Conservation (phyloP, 441 rosid species). For the Lepidium campestre region DNA sequence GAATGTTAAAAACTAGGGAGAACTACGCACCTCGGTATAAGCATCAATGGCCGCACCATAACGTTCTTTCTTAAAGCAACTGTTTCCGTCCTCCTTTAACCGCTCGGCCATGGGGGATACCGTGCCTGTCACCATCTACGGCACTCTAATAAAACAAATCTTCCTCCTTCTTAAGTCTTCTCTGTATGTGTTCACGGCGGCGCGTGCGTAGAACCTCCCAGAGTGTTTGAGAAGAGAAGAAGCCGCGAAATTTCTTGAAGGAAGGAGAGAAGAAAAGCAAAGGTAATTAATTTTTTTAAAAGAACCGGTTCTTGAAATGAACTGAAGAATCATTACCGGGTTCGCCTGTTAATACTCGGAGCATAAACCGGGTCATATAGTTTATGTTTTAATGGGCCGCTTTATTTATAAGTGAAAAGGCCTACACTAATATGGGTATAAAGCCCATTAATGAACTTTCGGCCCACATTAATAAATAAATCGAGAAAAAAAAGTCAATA, state of each 20-base stretch:
- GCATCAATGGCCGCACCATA: constrained; percentile 97
- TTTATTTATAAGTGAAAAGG: too few relatives aligned
- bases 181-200: background rate
- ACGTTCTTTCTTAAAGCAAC: constrained; percentile 54
- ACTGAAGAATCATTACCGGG: constrained; percentile 4
- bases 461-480: too few relatives aligned
- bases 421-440: too few relatives aligned
- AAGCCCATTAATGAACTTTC: too few relatives aligned
- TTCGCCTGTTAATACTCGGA: background rate
- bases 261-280: background rate
- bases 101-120: constrained; percentile 43
- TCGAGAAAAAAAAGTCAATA: too few relatives aligned
- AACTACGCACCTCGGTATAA: constrained; percentile 64
- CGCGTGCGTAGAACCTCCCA: constrained; percentile 8
- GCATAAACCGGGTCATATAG: background rate
- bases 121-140: constrained; percentile 10
- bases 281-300: background rate
- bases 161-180: background rate
- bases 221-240: constrained; percentile 4
- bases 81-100: constrained; percentile 59
- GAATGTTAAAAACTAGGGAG: background rate
- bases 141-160: background rate
- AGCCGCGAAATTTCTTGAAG: constrained; percentile 14
- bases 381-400: background rate
- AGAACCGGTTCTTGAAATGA: background rate